Conservation (phyloP, 2,329 filamentous ascomycete genomes). For the Pseudocercospora fuligena region DNA sequence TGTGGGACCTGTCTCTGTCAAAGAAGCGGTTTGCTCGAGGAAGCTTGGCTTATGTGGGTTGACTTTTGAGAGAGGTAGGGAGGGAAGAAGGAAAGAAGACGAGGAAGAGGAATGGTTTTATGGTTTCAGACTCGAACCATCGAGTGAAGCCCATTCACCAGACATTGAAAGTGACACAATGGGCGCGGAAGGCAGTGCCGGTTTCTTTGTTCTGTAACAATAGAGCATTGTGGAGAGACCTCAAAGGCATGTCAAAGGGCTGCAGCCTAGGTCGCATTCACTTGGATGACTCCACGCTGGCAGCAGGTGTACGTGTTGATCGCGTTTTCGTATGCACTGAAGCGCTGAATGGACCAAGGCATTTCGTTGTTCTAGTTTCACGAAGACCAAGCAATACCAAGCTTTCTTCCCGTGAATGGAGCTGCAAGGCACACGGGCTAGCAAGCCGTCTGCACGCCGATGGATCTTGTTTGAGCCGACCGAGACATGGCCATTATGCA, state of each 20-base stretch:
- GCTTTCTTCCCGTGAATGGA: conserved; percentile 14
- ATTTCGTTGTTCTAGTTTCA: conserved; percentile 14
- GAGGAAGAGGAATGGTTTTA: conserved; percentile 14
- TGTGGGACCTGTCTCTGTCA: conserved; percentile 17
- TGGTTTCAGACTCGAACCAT: conserved; percentile 15
- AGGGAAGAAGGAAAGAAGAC: conserved; percentile 13
- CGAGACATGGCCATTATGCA: background rate
- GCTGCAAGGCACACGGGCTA: background rate
- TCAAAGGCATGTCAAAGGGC: conserved; percentile 7
- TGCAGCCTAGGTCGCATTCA: conserved; percentile 19
- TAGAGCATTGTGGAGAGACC: conserved; percentile 3
- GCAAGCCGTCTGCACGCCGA: conserved; percentile 1
- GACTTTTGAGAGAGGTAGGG: conserved; percentile 6
- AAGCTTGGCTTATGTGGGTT: conserved; percentile 11
- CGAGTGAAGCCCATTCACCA: conserved; percentile 21
- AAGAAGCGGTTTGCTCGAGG: conserved; percentile 11
- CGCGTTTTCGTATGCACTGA: background rate
- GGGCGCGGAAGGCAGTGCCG: conserved; percentile 18
- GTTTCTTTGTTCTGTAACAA: conserved; percentile 8
- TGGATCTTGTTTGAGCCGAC: conserved; percentile 6
- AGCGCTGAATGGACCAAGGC: conserved; percentile 14
- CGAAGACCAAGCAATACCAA: conserved; percentile 20
- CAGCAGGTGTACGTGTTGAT: background rate
- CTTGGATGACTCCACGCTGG: background rate
- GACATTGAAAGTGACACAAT: conserved; percentile 24